These are phyloP conservation scores for Wallacemonas sp. DNA, from an alignment of 208 protist genomes.

Conservation along the genomic window DNA sequence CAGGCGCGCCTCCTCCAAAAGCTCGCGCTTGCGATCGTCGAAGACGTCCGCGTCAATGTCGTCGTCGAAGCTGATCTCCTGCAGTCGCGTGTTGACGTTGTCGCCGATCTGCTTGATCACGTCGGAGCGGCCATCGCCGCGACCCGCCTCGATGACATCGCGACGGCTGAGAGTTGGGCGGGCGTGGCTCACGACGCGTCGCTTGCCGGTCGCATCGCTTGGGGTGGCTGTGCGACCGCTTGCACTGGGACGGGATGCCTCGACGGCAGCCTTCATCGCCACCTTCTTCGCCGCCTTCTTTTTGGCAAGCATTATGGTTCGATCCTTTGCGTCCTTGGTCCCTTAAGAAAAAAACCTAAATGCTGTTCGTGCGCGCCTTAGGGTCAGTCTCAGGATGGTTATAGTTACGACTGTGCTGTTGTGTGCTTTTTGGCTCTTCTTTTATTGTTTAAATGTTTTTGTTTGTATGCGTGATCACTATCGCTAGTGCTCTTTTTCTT, in stretches of 20 bases:
- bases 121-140: constrained; percentile 28
- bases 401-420: too few species aligned
- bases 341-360: background rate
- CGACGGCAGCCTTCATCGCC: constrained; percentile 29
- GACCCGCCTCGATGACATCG: constrained; percentile 25
- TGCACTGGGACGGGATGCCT: constrained; percentile 9
- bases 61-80: constrained; percentile 71
- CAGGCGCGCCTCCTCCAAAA: constrained; percentile 82
- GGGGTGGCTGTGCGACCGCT: constrained; percentile 2
- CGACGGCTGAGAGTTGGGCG: constrained; percentile 18
- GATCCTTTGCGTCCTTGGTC: background rate
- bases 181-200: background rate
- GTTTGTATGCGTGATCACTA: background rate
- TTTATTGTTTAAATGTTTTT: background rate
- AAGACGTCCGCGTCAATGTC: constrained; percentile 78
- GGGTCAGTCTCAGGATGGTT: too few species aligned
- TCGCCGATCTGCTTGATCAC: constrained; percentile 73
- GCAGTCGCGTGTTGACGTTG: constrained; percentile 82
- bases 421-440: background rate
- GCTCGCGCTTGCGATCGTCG: constrained; percentile 62
- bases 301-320: constrained; percentile 76
- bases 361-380: too few species aligned
- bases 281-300: constrained; percentile 55
- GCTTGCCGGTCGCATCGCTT: background rate
- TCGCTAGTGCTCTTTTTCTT: background rate